Evolutionary conservation across 164 flowering plant species (phyloP).

Genomic region (Macadamia tetraphylla): DNA sequence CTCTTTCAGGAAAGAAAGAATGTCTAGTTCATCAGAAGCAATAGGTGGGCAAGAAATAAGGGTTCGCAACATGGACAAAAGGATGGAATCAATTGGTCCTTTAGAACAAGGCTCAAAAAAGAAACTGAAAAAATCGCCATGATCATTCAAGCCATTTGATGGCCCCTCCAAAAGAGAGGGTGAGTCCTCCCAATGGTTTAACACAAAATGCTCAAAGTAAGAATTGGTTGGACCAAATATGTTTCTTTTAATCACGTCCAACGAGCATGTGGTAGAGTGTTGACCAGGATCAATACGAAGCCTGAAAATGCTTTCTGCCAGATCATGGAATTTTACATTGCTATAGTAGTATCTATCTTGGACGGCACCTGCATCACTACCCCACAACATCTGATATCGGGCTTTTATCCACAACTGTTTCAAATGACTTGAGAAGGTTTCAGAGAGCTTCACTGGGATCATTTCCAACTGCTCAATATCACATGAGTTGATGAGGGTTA

Average conservation of each 20-base stretch:
- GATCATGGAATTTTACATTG: slow-evolving; percentile 22
- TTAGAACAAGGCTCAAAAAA: slow-evolving; percentile 20
- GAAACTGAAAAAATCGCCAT: slow-evolving; percentile 27
- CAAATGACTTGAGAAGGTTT: slow-evolving; percentile 24
- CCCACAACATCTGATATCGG: slow-evolving; percentile 20
- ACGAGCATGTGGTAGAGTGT: slow-evolving; percentile 6
- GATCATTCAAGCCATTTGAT: slow-evolving; percentile 14
- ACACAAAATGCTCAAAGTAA: slow-evolving; percentile 39
- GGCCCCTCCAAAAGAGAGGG: slow-evolving; percentile 33
- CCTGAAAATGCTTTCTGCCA: slow-evolving; percentile 69
- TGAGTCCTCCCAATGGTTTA: slow-evolving; percentile 52
- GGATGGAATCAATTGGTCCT: slow-evolving; percentile 21
- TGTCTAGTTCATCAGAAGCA: slow-evolving; percentile 59
- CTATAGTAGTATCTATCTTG: slow-evolving; percentile 11
- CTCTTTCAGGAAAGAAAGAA: slow-evolving; percentile 45
- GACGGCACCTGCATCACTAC: slow-evolving; percentile 3
- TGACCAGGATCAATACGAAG: slow-evolving; percentile 35
- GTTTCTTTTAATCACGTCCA: slow-evolving; percentile 22
- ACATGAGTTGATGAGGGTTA: slow-evolving; percentile 47
- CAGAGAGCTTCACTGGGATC: slow-evolving; percentile 33
- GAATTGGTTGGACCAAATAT: slow-evolving; percentile 33
- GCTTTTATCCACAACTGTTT: slow-evolving; percentile 40
- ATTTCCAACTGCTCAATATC: slow-evolving; percentile 31
- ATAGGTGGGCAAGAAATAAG: slow-evolving; percentile 64
- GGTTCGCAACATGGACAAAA: slow-evolving; percentile 36